Evolutionary conservation across 164 flowering plant genomes (phyloP), one percentile per base, ranked within the genome.

Genomic region (Amborella trichopoda): DNA sequence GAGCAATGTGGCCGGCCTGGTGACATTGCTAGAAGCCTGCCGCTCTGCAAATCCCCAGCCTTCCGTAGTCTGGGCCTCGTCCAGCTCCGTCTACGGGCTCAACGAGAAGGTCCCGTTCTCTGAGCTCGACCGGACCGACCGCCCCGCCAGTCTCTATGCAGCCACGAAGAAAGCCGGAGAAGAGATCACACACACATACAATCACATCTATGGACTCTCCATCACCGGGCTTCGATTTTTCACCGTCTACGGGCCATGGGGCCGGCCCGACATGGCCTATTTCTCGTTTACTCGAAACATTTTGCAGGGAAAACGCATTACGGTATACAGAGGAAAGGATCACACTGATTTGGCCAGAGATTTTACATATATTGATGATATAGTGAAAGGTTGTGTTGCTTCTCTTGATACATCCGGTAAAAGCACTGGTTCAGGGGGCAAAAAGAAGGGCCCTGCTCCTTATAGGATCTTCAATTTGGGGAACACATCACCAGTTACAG

Each of bases 181-280:
- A 26, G 60, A 55, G 41, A 55, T 55, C 60, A 55, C 60, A 3
- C 60, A 55, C 48, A 55, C 60, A n/a, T 55, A 55, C 53, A 55
- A 55, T 36, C 60, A 55, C 34, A 55, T 55, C 53, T 48, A 55
- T 48, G 60, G 60, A 14, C 48, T 55, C 1, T 55, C 60, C 13
- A 48, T 55, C 48, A 55, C 60, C 1, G 60, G 60, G 0, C 60
- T 55, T 4, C 26, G 60, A 18, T 55, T 55, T 26, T 55, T 55
- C 53, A 55, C 60, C 3, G 60, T 55, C 12, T 55, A 55, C 60
- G 60, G 60, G 11, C 60, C 60, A 6, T 55, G 60, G 60, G 60
- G 60, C 10, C 28, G 60, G 9, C 60, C 60, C 33, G 60, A 55
- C 33, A 55, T 55, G 60, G 60, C 60, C 23, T 55, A 55, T 19